Evolutionary conservation across 768 basidiomycete species (phyloP), one percentile per base, ranked within the genome.

Genomic region (Wakefieldia striispora): DNA sequence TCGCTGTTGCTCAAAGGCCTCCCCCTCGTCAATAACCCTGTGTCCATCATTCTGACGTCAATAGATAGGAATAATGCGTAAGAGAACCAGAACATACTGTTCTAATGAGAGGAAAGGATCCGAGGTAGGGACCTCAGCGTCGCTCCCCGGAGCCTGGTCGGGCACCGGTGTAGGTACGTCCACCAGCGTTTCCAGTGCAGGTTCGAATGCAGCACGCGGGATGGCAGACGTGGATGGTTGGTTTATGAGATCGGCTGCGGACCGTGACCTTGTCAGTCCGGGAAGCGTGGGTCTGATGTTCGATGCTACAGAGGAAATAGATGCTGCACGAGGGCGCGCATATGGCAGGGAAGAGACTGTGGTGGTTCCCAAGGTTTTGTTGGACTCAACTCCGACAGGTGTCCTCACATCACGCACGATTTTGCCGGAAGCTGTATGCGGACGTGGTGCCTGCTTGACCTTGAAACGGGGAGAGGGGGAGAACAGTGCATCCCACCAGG

Each of bases 401-500:
- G 73, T 76, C 6, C 55, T 70, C 11, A 78, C 79, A 51, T 78
- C 80, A 45, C 80, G 71, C 20, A 77, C 72, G 26, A 72, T 59
- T 12, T 54, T 58, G 40, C 51, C 71, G 24, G 56, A 55, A 8
- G 50, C 51, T 2, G 47, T 39, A 46, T 41, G 33, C 44, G 49
- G 37, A 49, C 50, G 51, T 50, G 61, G 48, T 19, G 60, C 55
- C 20, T 74, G 72, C 54, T 75, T 77, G 50, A 81, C 49, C 60
- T 77, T 80, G 57, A 91, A 78, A 43, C 87, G 75, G 12, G 89
- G 89, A 1, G 86, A 79, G 3, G 89, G 89, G 48, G 90, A 84
- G 21, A 91, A 65, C 9, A 91, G 59, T 0, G 87, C 88, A 54
- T 91, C 87, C 66, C 88, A 91, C 86, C 88, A 89, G 16, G 84